Evolutionary conservation across 179 eudicot species (phyloP), one percentile per base, ranked within the genome.

Genomic region (Spinacia oleracea): DNA sequence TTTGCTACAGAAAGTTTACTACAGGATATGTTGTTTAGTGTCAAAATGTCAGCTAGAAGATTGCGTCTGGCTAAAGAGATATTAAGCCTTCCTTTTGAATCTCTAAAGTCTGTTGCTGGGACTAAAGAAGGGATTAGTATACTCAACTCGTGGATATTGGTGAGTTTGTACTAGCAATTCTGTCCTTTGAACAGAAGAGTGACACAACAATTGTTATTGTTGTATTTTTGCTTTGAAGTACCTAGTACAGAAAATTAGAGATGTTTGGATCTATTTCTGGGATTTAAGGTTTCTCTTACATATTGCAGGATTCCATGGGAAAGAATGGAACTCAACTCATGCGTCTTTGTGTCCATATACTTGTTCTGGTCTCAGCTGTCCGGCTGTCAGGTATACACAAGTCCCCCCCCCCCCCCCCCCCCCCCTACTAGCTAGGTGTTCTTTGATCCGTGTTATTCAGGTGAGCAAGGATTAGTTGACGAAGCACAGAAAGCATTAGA

Each of bases 401-500:
- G 78, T 73, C n/a, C n/a, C n/a, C n/a, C n/a, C n/a, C n/a, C n/a
- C n/a, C n/a, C n/a, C n/a, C n/a, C n/a, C n/a, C n/a, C n/a, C n/a
- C n/a, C n/a, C n/a, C n/a, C n/a, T n/a, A n/a, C n/a, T n/a, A n/a
- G n/a, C n/a, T n/a, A n/a, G 9, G 16, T 32, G 7, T 56, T 46
- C 62, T 23, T 45, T 50, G 68, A 66, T 56, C 64, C 46, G n/a
- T 34, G 77, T 78, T 81, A 50, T 45, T 76, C 79, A 96, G 99
- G 99, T 87, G 99, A 96, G 83, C 96, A 96, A 87, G 99, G 99
- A 80, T 85, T 93, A 93, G 87, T 96, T 50, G 99, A 96, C 79
- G 99, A 96, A 88, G 98, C 99, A 45, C 96, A 96, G 74, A 96
- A 87, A 83, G 97, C 93, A 42, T 64, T 96, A 83, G 99, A 93